phyloP scores from a whole-genome alignment of 164 flowering plant species.

The Nelumbo lutea region DNA sequence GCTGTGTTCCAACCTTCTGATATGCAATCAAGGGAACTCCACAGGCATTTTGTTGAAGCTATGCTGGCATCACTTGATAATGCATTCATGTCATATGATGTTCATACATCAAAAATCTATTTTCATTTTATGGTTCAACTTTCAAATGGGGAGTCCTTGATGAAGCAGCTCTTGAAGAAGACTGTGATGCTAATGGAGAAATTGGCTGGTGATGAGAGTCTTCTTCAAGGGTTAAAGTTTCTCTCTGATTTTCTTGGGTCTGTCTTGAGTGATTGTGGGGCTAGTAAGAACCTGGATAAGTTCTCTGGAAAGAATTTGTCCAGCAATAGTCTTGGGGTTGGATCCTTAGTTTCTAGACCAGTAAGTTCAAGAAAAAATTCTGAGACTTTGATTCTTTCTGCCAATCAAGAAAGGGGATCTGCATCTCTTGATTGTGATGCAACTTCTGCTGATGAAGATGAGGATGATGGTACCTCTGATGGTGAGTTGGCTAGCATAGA shows the following conservation, averaged over 20 bases:
- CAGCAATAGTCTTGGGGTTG: conserved; percentile 39
- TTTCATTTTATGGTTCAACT: conserved; percentile 74
- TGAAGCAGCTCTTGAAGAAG: conserved; percentile 56
- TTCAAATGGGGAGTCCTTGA: conserved; percentile 48
- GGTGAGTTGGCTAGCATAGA: conserved; percentile 90
- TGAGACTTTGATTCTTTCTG: conserved; percentile 55
- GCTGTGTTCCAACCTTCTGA: conserved; percentile 52
- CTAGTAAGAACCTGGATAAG: conserved; percentile 40
- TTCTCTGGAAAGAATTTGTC: conserved; percentile 41
- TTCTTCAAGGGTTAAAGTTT: conserved; percentile 75
- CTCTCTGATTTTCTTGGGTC: conserved; percentile 66
- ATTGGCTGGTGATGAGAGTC: conserved; percentile 55
- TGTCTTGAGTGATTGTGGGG: conserved; percentile 60
- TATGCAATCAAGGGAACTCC: conserved; percentile 36
- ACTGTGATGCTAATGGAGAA: conserved; percentile 61
- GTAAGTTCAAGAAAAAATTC: conserved; percentile 56
- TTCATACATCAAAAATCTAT: conserved; percentile 62
- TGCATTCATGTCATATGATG: conserved; percentile 71
- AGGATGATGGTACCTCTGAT: conserved; percentile 99
- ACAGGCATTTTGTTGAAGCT: conserved; percentile 59
- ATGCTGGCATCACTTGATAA: conserved; percentile 59
- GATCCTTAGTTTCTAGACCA: conserved; percentile 40
- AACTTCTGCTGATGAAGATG: conserved; percentile 91
- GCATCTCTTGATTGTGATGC: conserved; percentile 86
- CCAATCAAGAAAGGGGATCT: conserved; percentile 61